Conservation (phyloP, 1,284 basidiomycete genomes). For the Mixia osmundae region DNA sequence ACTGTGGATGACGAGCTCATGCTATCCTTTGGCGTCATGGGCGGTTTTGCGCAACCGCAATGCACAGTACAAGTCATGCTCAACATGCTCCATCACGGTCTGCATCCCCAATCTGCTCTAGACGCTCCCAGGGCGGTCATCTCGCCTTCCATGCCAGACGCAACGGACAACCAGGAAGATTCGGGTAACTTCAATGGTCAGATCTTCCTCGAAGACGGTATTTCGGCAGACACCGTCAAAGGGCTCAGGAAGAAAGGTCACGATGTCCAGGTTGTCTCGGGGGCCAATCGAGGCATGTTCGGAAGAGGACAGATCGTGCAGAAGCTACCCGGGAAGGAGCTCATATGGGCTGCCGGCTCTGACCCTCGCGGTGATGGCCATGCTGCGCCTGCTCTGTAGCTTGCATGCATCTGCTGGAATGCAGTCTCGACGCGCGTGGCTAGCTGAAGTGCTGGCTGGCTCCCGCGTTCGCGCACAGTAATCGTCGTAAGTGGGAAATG, state of each 20-base stretch:
- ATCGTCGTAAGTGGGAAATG: not conserved
- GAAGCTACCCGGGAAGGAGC: constrained; percentile 35
- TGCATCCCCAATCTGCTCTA: constrained; percentile 55
- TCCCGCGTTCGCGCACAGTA: too few species aligned
- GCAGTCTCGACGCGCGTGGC: not conserved
- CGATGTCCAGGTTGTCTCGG: constrained; percentile 34
- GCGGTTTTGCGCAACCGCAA: constrained; percentile 80
- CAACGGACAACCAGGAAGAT: constrained; percentile 25
- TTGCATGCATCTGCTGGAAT: not conserved
- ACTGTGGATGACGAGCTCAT: constrained; percentile 59
- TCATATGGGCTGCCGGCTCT: constrained; percentile 68
- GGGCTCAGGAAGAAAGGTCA: constrained; percentile 53
- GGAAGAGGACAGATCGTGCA: constrained; percentile 85
- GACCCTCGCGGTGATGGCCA: constrained; percentile 45
- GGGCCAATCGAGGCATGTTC: constrained; percentile 42
- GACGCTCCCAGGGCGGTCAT: constrained; percentile 94
- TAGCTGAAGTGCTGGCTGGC: not conserved
- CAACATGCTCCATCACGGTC: constrained; percentile 58
- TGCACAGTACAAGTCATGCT: constrained; percentile 85
- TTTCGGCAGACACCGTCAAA: constrained; percentile 28
- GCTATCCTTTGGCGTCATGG: constrained; percentile 34
- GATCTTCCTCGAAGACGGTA: constrained; percentile 69
- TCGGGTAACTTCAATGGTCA: constrained; percentile 51
- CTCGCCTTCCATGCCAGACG: constrained; percentile 50
- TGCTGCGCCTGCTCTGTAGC: constrained; percentile 8